Percentiles rank a stretch among this genome's conserved stretches.
phyloP scores from a whole-genome alignment of 164 flowering plant genomes.

The Nymphaea thermarum region DNA sequence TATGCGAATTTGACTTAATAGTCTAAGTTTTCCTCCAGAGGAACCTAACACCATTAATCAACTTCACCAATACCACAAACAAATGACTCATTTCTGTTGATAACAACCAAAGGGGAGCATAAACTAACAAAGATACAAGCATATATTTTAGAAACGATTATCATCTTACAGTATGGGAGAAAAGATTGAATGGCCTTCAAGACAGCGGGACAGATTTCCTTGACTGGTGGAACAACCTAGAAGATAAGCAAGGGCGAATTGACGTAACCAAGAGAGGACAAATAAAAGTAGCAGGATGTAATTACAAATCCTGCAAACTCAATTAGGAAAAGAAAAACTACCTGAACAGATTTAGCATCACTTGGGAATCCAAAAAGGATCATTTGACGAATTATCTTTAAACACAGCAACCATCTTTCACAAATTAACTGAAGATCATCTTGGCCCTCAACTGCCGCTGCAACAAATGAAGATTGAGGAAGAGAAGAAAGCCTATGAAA shows the following conservation, averaged over 20 bases:
- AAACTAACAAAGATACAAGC: too few relatives aligned
- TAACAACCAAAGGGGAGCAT: too few relatives aligned
- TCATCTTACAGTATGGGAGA: constrained; percentile 73
- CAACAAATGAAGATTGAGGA: constrained; percentile 27
- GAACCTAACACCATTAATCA: too few relatives aligned
- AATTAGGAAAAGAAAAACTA: constrained; percentile 9
- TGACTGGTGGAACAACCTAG: constrained; percentile 79
- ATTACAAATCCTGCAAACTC: background rate
- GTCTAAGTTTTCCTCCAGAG: too few relatives aligned
- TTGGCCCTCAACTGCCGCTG: constrained; percentile 36
- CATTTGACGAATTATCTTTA: constrained; percentile 66
- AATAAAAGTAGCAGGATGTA: background rate
- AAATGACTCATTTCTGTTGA: too few relatives aligned
- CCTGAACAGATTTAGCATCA: constrained; percentile 83
- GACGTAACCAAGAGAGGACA: background rate
- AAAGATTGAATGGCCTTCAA: constrained; percentile 70
- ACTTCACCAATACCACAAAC: too few relatives aligned
- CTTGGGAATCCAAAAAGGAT: constrained; percentile 70
- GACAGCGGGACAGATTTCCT: constrained; percentile 75
- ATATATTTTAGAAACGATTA: too few relatives aligned
- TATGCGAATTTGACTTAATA: too few relatives aligned
- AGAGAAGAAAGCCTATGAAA: constrained; percentile 51
- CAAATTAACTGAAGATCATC: constrained; percentile 63
- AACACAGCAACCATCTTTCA: constrained; percentile 89
- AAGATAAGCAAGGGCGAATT: constrained; percentile 4